These are phyloP conservation scores for Brassica cretica DNA, from an alignment of 345 rosid genomes.

Conservation along the genomic window DNA sequence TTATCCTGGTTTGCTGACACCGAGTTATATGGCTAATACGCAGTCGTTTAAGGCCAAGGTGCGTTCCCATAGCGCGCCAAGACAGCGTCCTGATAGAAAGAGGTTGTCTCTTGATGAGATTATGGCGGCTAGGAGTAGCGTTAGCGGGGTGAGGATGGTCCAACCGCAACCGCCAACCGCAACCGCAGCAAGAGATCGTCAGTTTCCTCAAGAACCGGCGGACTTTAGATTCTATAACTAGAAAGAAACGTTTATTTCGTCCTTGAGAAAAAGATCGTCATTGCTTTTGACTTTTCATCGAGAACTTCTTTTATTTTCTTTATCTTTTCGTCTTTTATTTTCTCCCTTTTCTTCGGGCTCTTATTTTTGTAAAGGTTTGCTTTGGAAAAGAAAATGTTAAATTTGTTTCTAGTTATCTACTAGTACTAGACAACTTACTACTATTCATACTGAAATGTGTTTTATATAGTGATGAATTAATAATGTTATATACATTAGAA, in stretches of 20 bases:
- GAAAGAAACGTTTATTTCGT: constrained; percentile 29
- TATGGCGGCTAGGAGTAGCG: constrained; percentile 79
- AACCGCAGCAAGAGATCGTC: constrained; percentile 21
- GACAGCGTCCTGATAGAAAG: constrained; percentile 78
- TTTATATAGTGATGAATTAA: background rate
- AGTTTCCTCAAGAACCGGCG: constrained; percentile 24
- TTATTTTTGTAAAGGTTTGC: constrained; percentile 35
- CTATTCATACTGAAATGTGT: background rate
- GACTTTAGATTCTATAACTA: constrained; percentile 39
- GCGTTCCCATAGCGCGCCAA: constrained; percentile 86
- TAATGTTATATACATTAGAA: background rate
- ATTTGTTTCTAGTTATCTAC: background rate
- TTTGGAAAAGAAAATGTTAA: constrained; percentile 12
- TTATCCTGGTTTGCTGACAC: constrained; percentile 45
- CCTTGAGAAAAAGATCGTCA: constrained; percentile 14
- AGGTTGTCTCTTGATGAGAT: constrained; percentile 60
- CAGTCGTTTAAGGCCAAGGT: constrained; percentile 73
- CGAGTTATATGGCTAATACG: constrained; percentile 85
- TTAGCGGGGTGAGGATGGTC: constrained; percentile 64
- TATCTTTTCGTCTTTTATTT: background rate
- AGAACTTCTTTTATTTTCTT: background rate
- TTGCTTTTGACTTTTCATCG: constrained; percentile 32
- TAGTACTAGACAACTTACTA: background rate
- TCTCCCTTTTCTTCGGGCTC: background rate
- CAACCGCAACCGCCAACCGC: constrained; percentile 31